Base-by-base conservation (phyloP, 2,329 filamentous ascomycete genomes). In the Alternaria metachromatica region DNA sequence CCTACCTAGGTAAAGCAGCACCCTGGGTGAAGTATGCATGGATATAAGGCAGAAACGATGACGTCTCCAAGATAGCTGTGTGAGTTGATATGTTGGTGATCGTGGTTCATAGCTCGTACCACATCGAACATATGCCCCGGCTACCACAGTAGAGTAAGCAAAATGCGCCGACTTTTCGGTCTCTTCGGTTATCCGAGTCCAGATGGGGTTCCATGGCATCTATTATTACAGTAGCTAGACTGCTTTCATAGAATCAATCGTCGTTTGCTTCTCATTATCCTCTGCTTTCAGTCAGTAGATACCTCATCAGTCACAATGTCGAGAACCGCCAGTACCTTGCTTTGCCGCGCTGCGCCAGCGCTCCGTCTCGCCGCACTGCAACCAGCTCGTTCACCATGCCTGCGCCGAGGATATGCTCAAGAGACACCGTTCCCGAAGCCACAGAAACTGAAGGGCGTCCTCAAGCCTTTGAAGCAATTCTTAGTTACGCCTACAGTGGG, bases 401-500 rank as follows among this genome's bases (percentile, higher is more conserved):
- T 60, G n/a, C 51, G 51, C 21, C 41, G 58, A 49, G 51, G 58
- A 28, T 60, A 56, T 44, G 58, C 58, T 23, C 51, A 60, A 49
- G 51, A 60, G 44, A 60, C 50, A n/a, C 55, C 43, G 21, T 60
- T 60, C 23, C 58, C 50, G 6, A 60, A 60, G 51, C 51, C 58
- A 18, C 15, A 49, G 23, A 60, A 60, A 33, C 23, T 60, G 23
- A 55, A 55, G 58, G 58, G 58, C 8, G 58, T 55, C 26, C 58
- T 60, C 23, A 55, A 56, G 28, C 50, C 58, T 33, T n/a, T 60
- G 9, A 60, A 60, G 30, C 51, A 60, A 11, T 60, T 56, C 44
- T 48, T 49, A 23, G 50, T 60, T 9, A 60, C 58, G n/a, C 51
- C 58, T 23, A 60, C 58, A 49, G 58, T 60, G 50, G 51, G 58